phyloP scores from a whole-genome alignment of 495 filamentous ascomycete genomes.

The Neurospora sp. region DNA sequence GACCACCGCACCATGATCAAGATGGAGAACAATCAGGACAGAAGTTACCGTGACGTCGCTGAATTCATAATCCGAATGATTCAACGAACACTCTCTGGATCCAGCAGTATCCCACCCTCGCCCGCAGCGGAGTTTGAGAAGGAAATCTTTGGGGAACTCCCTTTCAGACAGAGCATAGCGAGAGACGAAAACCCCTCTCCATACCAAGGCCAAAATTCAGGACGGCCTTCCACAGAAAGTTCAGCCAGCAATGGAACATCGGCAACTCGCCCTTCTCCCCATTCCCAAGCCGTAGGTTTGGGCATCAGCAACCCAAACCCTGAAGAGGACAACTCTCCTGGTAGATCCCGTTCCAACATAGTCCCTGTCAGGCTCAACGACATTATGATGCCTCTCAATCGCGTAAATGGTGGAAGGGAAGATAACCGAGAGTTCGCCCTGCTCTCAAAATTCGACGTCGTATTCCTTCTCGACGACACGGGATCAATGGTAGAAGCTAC shows the following conservation, averaged over 20 bases:
- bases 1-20: constrained; percentile 13
- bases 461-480: constrained; percentile 82
- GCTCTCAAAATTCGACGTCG: constrained; percentile 63
- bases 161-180: not conserved
- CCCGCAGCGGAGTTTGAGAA: not conserved
- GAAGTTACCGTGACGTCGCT: constrained; percentile 4
- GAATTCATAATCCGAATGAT: constrained; percentile 8
- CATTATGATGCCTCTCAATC: not conserved
- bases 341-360: not conserved
- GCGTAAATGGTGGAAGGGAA: not conserved
- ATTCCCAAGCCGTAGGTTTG: not conserved
- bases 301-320: not conserved
- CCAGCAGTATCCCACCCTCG: not conserved
- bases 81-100: constrained; percentile 3
- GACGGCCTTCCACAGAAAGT: not conserved
- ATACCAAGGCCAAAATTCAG: not conserved
- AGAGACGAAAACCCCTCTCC: not conserved
- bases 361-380: not conserved
- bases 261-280: not conserved
- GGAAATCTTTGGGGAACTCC: not conserved
- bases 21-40: constrained; percentile 6
- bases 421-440: constrained; percentile 51
- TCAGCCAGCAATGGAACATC: not conserved
- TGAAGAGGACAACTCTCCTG: not conserved
- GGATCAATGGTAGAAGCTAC: constrained; percentile 57